Conservation (phyloP, 1,139 yeast genomes). For the Geotrichum fermentans region DNA sequence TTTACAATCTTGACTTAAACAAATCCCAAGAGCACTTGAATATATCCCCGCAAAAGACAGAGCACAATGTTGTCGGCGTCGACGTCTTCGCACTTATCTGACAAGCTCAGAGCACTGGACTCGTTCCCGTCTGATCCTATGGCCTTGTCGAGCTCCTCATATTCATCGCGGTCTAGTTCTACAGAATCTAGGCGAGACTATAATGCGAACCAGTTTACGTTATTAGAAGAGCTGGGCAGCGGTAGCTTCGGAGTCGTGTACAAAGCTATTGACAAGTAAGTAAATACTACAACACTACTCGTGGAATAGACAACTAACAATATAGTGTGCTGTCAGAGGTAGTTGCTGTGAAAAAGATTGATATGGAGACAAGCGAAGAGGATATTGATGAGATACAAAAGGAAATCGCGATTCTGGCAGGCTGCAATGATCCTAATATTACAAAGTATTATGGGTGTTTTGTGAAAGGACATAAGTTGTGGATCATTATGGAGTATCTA, state of each 20-base stretch:
- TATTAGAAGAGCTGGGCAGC: conserved; percentile 74
- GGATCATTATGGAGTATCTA: conserved; percentile 74
- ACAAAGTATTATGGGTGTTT: conserved; percentile 78
- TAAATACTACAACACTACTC: too few relatives aligned
- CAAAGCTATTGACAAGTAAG: conserved; percentile 54
- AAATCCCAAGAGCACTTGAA: too few relatives aligned
- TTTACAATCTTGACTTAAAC: too few relatives aligned
- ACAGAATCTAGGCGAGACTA: background rate
- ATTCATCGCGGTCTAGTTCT: background rate
- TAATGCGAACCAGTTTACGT: conserved; percentile 49
- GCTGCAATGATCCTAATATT: conserved; percentile 64
- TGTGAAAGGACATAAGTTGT: conserved; percentile 68
- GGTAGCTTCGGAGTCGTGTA: conserved; percentile 90
- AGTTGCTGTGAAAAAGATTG: conserved; percentile 44
- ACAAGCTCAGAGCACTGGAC: background rate
- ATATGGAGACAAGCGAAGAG: conserved; percentile 69
- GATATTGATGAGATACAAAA: conserved; percentile 75
- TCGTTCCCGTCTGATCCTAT: background rate
- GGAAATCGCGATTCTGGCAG: conserved; percentile 71
- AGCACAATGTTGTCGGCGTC: background rate
- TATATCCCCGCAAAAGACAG: too few relatives aligned
- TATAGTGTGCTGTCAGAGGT: conserved; percentile 12
- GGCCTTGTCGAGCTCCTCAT: too few relatives aligned
- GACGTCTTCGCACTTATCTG: background rate
- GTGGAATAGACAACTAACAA: background rate